These are phyloP conservation scores for Phytophthora tentaculata DNA, from an alignment of 352 stramenopile species.

Conservation along the genomic window DNA sequence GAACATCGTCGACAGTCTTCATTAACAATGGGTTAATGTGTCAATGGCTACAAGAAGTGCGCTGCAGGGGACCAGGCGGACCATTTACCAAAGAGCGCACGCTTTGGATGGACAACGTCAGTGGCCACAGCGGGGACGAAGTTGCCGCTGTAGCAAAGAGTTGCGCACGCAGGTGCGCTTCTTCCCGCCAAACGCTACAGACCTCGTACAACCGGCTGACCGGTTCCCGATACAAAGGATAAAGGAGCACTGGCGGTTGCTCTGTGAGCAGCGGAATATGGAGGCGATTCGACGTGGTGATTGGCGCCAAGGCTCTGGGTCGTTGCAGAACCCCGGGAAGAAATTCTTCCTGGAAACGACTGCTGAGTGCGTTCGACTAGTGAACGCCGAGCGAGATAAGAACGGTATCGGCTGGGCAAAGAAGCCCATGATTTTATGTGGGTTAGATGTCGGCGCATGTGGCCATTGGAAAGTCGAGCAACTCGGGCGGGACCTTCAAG, in stretches of 20 bases:
- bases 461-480: neutral
- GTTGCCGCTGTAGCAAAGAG: neutral
- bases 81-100: neutral
- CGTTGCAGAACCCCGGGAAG: neutral
- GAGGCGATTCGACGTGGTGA: neutral
- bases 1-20: neutral
- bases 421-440: neutral
- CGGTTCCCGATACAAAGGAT: neutral
- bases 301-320: neutral
- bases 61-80: conserved; percentile 1
- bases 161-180: neutral
- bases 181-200: too few relatives aligned
- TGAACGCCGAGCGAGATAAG: neutral
- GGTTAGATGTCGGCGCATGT: neutral
- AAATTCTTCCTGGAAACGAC: neutral
- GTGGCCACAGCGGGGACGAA: neutral
- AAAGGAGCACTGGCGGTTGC: neutral
- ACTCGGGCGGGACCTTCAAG: neutral
- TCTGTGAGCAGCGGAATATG: neutral
- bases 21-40: conserved; percentile 3
- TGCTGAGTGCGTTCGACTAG: neutral
- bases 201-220: neutral
- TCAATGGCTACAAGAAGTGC: neutral
- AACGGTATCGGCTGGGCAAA: neutral
- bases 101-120: conserved; percentile 14